These are phyloP conservation scores for Kurtzmaniella natalensis DNA, from an alignment of 1,139 yeast species.

Conservation along the genomic window DNA sequence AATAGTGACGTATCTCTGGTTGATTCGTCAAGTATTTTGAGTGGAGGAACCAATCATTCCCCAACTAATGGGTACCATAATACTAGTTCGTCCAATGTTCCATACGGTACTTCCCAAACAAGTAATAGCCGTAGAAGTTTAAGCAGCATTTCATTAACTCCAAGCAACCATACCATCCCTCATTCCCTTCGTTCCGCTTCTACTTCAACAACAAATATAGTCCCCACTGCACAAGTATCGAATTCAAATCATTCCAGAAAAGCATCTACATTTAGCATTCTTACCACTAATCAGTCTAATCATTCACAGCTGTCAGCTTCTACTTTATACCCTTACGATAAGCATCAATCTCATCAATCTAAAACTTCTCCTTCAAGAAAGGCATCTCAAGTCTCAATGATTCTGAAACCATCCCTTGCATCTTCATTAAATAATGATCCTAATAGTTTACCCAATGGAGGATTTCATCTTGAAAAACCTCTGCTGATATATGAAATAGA, in stretches of 20 bases:
- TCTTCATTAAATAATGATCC: constrained; percentile 19
- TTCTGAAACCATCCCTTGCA: constrained; percentile 29
- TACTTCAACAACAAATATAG: constrained; percentile 15
- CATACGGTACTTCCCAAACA: constrained; percentile 3
- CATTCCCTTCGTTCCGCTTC: not conserved
- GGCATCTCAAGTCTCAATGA: constrained; percentile 22
- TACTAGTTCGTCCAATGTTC: constrained; percentile 1
- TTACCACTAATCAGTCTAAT: no score
- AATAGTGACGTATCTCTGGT: constrained; percentile 32
- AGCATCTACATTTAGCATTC: constrained; percentile 36
- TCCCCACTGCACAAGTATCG: constrained; percentile 29
- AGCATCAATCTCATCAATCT: constrained; percentile 1
- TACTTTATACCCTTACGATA: constrained; percentile 5
- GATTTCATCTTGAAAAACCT: constrained; percentile 49
- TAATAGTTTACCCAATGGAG: constrained; percentile 12
- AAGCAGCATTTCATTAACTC: constrained; percentile 5
- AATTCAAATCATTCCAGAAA: constrained; percentile 36
- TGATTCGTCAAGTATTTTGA: constrained; percentile 29
- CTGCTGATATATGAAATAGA: constrained; percentile 57
- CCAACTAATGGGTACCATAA: constrained; percentile 2
- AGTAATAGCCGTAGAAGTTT: constrained; percentile 2
- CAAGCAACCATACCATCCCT: constrained; percentile 1
- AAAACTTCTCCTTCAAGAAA: constrained; percentile 19
- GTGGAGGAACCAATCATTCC: constrained; percentile 5
- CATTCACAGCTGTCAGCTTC: no score